Evolutionary conservation across 2,329 filamentous ascomycete species (phyloP).

Genomic region (Macroventuria anomochaeta): DNA sequence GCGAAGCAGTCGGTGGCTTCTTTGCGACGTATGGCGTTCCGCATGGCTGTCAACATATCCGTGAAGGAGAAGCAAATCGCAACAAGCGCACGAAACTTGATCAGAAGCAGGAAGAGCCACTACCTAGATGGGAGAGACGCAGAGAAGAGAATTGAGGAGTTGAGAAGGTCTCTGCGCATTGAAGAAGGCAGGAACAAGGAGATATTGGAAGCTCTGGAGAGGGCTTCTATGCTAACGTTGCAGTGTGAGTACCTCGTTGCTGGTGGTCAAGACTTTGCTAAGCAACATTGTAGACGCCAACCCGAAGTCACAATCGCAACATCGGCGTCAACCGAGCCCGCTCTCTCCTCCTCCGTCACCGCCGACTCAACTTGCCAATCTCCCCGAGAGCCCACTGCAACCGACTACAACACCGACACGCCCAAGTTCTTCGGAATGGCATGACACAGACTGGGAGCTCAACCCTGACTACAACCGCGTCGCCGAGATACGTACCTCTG

Average conservation of each 20-base stretch:
- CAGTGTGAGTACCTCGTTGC: constrained; percentile 36
- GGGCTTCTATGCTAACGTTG: constrained; percentile 46
- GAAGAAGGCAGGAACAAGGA: constrained; percentile 48
- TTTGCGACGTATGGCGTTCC: constrained; percentile 46
- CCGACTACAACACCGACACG: constrained; percentile 35
- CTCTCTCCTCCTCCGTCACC: constrained; percentile 46
- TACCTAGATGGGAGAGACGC: constrained; percentile 42
- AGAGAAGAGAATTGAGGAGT: constrained; percentile 43
- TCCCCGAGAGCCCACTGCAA: constrained; percentile 20
- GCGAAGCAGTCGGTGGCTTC: constrained; percentile 45
- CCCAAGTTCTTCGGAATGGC: constrained; percentile 32
- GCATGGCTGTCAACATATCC: constrained; percentile 49
- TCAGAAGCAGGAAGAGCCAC: constrained; percentile 39
- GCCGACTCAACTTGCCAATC: constrained; percentile 30
- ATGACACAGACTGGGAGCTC: constrained; percentile 31
- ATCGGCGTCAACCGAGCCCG: constrained; percentile 30
- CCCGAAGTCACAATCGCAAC: constrained; percentile 28
- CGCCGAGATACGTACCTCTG: constrained; percentile 39
- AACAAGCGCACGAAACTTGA: constrained; percentile 40
- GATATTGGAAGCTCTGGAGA: constrained; percentile 46
- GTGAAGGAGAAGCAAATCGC: constrained; percentile 50
- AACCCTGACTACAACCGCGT: neutral
- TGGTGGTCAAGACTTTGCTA: constrained; percentile 1
- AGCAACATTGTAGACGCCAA: constrained; percentile 31
- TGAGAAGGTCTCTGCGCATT: constrained; percentile 40